Evolutionary conservation across 257 asterid genomes (phyloP).

Genomic region (Primulina tabacum): DNA sequence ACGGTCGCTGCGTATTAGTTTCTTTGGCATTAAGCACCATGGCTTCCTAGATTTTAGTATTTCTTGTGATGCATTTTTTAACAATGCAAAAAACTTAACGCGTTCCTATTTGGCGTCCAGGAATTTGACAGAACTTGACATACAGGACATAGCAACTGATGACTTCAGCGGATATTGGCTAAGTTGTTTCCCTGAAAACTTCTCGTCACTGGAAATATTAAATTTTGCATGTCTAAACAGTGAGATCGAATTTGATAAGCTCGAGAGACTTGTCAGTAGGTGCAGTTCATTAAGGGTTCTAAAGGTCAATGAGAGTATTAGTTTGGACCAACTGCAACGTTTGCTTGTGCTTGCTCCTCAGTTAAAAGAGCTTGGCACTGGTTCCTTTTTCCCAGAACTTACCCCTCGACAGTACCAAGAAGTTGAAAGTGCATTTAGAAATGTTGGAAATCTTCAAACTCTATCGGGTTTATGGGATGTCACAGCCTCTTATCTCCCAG

Average conservation of each 20-base stretch:
- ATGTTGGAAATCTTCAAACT: constrained; percentile 30
- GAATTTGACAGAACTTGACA: constrained; percentile 46
- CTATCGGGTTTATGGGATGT: constrained; percentile 71
- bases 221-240: constrained; percentile 40
- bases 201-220: constrained; percentile 41
- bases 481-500: constrained; percentile 43
- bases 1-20: background rate
- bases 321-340: constrained; percentile 43
- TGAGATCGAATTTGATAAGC: constrained; percentile 41
- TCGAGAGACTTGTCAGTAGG: constrained; percentile 41
- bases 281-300: constrained; percentile 41
- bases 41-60: background rate
- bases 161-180: constrained; percentile 56
- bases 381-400: constrained; percentile 40
- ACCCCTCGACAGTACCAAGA: constrained; percentile 25
- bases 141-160: constrained; percentile 50
- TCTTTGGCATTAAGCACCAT: background rate
- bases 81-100: background rate
- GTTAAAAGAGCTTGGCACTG: constrained; percentile 43
- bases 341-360: constrained; percentile 44
- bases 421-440: constrained; percentile 32
- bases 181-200: constrained; percentile 42
- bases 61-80: background rate
- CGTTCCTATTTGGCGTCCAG: constrained; percentile 20
- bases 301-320: constrained; percentile 45